Percentiles rank a stretch among this genome's conserved stretches.
phyloP scores from a whole-genome alignment of 768 basidiomycete genomes.

The Guyanaporus albipodus region DNA sequence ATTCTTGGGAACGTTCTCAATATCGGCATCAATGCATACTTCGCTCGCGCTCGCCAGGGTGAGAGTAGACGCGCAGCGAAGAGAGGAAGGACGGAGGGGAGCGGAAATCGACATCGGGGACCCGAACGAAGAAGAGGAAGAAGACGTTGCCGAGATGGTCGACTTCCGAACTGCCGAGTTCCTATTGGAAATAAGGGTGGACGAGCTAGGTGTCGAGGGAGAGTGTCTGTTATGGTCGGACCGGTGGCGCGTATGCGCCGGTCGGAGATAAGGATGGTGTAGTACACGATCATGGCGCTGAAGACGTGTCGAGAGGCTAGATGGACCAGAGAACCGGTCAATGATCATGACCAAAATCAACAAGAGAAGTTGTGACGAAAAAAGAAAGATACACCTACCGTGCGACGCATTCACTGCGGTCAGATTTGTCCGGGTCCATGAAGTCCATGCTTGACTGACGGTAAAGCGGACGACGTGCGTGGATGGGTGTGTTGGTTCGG shows the following conservation, averaged over 20 bases:
- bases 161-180: conserved; percentile 27
- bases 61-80: conserved; percentile 36
- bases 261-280: conserved; percentile 58
- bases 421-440: conserved; percentile 48
- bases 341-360: conserved; percentile 1
- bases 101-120: conserved; percentile 37
- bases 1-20: conserved; percentile 9
- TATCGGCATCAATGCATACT: conserved; percentile 5
- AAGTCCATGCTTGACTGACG: conserved; percentile 89
- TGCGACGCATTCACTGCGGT: conserved; percentile 49
- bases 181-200: conserved; percentile 51
- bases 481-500: conserved; percentile 46
- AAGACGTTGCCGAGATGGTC: conserved; percentile 24
- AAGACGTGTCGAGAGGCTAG: conserved; percentile 62
- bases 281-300: conserved; percentile 60
- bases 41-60: conserved; percentile 26
- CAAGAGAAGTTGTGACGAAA: conserved; percentile 2
- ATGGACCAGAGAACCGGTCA: conserved; percentile 15
- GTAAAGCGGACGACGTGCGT: conserved; percentile 56
- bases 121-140: conserved; percentile 32
- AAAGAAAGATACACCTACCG: conserved; percentile 44
- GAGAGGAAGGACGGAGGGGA: conserved; percentile 41
- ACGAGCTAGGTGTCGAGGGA: conserved; percentile 61
- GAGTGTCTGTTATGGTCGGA: conserved; percentile 23
- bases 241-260: conserved; percentile 26